A percentile compares a stretch with the other conserved stretches of the same genome.
Evolutionary conservation across 2,329 filamentous ascomycete genomes (phyloP).

Genomic region (Diaporthe citriasiana): DNA sequence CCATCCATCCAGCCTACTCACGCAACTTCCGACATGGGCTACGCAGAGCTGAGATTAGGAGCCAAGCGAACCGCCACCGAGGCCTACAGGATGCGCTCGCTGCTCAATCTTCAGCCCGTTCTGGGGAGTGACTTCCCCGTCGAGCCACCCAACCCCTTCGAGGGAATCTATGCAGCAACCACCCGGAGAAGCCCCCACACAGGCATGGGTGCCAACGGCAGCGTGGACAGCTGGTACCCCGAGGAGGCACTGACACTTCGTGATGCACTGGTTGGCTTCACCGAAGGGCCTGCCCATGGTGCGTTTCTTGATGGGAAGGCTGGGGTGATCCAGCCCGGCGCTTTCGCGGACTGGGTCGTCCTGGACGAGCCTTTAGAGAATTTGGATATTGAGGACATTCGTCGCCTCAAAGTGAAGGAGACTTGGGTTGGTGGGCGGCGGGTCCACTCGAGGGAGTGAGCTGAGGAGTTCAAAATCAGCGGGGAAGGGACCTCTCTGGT

Average conservation of each 20-base stretch:
- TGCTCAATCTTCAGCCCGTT: slow-evolving; percentile 67
- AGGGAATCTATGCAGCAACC: slow-evolving; percentile 78
- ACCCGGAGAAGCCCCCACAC: slow-evolving; percentile 72
- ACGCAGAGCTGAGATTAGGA: slow-evolving; percentile 73
- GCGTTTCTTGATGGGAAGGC: slow-evolving; percentile 71
- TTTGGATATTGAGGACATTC: slow-evolving; percentile 65
- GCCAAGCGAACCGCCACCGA: slow-evolving; percentile 64
- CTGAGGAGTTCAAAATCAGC: background rate
- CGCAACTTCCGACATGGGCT: slow-evolving; percentile 79
- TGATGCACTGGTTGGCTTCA: slow-evolving; percentile 75
- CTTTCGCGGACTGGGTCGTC: slow-evolving; percentile 80
- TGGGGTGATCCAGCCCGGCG: slow-evolving; percentile 71
- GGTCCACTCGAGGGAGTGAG: slow-evolving; percentile 58
- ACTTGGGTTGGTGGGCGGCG: slow-evolving; percentile 76
- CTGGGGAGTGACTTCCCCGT: slow-evolving; percentile 81
- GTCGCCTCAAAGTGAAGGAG: slow-evolving; percentile 70
- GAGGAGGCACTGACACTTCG: slow-evolving; percentile 71
- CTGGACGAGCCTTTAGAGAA: slow-evolving; percentile 69
- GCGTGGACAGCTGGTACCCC: slow-evolving; percentile 68
- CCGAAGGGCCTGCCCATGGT: slow-evolving; percentile 69
- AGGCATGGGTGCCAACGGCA: slow-evolving; percentile 63
- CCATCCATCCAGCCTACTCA: slow-evolving; percentile 81
- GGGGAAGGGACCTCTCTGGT: background rate
- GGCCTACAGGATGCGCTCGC: slow-evolving; percentile 76
- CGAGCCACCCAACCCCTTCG: slow-evolving; percentile 76